These are phyloP conservation scores for Aaosphaeria pasadenensis DNA, from an alignment of 2,329 filamentous ascomycete species.

Conservation along the genomic window DNA sequence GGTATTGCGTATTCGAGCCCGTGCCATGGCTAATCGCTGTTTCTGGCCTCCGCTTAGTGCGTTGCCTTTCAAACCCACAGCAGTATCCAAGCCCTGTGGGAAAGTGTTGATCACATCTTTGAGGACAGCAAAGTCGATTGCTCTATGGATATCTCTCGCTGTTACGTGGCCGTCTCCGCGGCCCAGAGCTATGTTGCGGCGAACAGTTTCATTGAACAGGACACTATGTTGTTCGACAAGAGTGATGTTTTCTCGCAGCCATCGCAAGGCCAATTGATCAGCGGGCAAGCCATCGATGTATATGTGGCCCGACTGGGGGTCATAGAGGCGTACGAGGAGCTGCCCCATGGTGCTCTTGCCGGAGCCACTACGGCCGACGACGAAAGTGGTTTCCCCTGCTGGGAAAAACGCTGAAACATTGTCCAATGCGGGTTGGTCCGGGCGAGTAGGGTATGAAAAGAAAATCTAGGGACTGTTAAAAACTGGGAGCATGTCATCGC, in stretches of 20 bases:
- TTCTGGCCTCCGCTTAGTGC: slow-evolving; percentile 80
- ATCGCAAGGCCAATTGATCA: slow-evolving; percentile 60
- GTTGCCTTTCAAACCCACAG: slow-evolving; percentile 66
- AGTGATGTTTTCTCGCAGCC: slow-evolving; percentile 75
- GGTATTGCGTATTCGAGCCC: slow-evolving; percentile 73
- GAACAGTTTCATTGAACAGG: slow-evolving; percentile 78
- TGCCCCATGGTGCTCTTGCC: slow-evolving; percentile 89
- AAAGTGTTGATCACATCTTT: slow-evolving; percentile 64
- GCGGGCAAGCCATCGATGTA: slow-evolving; percentile 65
- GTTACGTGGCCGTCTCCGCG: slow-evolving; percentile 51
- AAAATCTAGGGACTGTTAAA: slow-evolving; percentile 56
- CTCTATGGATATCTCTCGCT: slow-evolving; percentile 55
- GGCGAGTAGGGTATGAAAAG: slow-evolving; percentile 77
- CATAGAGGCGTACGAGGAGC: slow-evolving; percentile 75
- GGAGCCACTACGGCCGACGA: slow-evolving; percentile 83
- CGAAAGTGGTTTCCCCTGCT: slow-evolving; percentile 69
- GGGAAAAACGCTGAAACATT: slow-evolving; percentile 67
- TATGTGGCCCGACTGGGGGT: slow-evolving; percentile 63
- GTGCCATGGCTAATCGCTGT: slow-evolving; percentile 76
- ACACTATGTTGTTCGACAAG: slow-evolving; percentile 79
- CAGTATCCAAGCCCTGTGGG: slow-evolving; percentile 68
- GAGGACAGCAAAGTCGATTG: slow-evolving; percentile 67
- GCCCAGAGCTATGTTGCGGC: slow-evolving; percentile 75
- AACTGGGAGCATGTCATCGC: slow-evolving; percentile 1
- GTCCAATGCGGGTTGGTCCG: slow-evolving; percentile 57